Conservation (phyloP, 129 eudicot species). For the Flaveria linearis region DNA sequence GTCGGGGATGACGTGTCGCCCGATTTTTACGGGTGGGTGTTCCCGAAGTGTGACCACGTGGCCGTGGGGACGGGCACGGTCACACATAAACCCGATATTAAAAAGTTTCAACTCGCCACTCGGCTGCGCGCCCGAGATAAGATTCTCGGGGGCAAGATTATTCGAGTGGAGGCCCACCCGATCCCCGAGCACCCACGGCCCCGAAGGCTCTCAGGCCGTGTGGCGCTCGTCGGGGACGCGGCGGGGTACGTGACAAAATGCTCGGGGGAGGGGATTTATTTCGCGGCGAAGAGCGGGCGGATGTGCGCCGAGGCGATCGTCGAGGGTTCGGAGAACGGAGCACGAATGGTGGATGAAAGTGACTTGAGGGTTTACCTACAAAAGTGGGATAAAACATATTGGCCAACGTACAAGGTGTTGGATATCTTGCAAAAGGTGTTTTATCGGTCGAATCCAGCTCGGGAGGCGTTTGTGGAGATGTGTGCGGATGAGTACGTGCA, state of each 20-base stretch:
- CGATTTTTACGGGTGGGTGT: slow-evolving; percentile 96
- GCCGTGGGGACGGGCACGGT: slow-evolving; percentile 98
- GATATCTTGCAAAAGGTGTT: slow-evolving; percentile 91
- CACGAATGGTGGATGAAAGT: slow-evolving; percentile 72
- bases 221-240: slow-evolving; percentile 90
- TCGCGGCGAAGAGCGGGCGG: slow-evolving; percentile 96
- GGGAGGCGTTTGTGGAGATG: slow-evolving; percentile 99
- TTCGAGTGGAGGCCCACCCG: slow-evolving; percentile 93
- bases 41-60: slow-evolving; percentile 94
- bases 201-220: slow-evolving; percentile 52
- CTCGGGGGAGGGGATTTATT: slow-evolving; percentile 94
- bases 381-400: slow-evolving; percentile 91
- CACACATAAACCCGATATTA: slow-evolving; percentile 84
- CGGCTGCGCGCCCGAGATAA: slow-evolving; percentile 76
- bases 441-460: slow-evolving; percentile 90
- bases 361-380: slow-evolving; percentile 83
- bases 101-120: slow-evolving; percentile 83
- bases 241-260: slow-evolving; percentile 96
- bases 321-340: slow-evolving; percentile 89
- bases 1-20: slow-evolving; percentile 99
- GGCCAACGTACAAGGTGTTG: slow-evolving; percentile 96
- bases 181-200: slow-evolving; percentile 98
- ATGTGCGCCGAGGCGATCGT: slow-evolving; percentile 99
- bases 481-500: slow-evolving; percentile 97
- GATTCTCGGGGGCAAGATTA: slow-evolving; percentile 79